Conservation (phyloP, 2,329 filamentous ascomycete genomes). For the Fusarium kyushuense region DNA sequence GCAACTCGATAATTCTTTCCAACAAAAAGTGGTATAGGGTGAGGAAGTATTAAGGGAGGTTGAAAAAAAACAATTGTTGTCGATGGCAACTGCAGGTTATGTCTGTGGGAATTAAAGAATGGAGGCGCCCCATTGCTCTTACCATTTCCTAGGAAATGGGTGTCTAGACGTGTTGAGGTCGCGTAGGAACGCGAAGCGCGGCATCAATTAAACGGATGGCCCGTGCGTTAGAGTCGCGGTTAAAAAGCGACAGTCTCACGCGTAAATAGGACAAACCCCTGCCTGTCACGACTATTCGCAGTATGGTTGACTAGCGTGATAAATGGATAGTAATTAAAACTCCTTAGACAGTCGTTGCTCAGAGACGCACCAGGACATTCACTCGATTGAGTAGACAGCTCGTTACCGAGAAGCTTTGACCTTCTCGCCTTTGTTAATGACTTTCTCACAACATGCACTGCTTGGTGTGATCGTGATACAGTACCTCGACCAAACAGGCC, state of each 20-base stretch:
- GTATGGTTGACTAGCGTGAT: slow-evolving; percentile 19
- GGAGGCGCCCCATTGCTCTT: slow-evolving; percentile 24
- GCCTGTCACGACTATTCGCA: slow-evolving; percentile 2
- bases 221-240: slow-evolving; percentile 42
- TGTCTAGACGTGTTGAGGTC: slow-evolving; percentile 43
- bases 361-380: slow-evolving; percentile 14
- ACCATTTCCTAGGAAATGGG: slow-evolving; percentile 40
- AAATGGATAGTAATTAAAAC: slow-evolving; percentile 29
- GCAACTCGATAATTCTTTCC: slow-evolving; percentile 37
- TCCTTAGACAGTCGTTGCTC: slow-evolving; percentile 14
- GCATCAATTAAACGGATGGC: slow-evolving; percentile 49
- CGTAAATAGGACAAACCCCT: not conserved
- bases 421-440: not conserved
- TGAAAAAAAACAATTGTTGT: slow-evolving; percentile 30
- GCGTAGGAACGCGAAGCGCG: slow-evolving; percentile 52
- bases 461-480: slow-evolving; percentile 23
- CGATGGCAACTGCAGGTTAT: slow-evolving; percentile 35
- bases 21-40: slow-evolving; percentile 33
- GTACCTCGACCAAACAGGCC: not conserved
- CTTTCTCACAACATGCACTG: not conserved
- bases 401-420: slow-evolving; percentile 20
- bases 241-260: slow-evolving; percentile 31
- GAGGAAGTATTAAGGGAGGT: slow-evolving; percentile 30
- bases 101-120: slow-evolving; percentile 38
- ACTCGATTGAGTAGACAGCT: slow-evolving; percentile 36